Conservation (phyloP, 2,329 filamentous ascomycete genomes). For the Epichloe aotearoae region DNA sequence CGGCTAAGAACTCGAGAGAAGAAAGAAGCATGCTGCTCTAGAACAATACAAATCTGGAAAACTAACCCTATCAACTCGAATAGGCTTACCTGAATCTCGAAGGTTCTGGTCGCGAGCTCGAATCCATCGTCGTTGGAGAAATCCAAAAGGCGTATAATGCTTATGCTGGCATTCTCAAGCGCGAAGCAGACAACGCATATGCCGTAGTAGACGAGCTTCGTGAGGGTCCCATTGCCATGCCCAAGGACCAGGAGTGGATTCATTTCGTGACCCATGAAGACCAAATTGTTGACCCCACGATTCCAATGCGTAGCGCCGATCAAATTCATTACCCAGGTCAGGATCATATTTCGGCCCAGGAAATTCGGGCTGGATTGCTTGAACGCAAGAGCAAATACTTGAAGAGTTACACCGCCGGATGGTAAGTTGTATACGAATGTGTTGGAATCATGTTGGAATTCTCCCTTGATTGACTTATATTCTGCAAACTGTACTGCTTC, state of each 20-base stretch:
- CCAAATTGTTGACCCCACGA: slow-evolving; percentile 73
- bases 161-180: slow-evolving; percentile 79
- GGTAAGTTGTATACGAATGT: slow-evolving; percentile 40
- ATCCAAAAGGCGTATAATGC: slow-evolving; percentile 97
- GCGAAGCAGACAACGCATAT: slow-evolving; percentile 75
- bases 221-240: slow-evolving; percentile 77
- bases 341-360: slow-evolving; percentile 65
- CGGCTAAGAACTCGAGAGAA: no score
- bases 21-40: not conserved
- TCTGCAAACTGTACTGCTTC: not conserved
- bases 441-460: not conserved
- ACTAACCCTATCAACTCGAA: not conserved
- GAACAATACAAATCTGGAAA: not conserved
- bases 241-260: slow-evolving; percentile 86
- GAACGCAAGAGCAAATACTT: slow-evolving; percentile 98
- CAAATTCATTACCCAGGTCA: slow-evolving; percentile 87
- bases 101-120: slow-evolving; percentile 83
- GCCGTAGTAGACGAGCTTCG: slow-evolving; percentile 69
- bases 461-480: not conserved
- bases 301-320: slow-evolving; percentile 64
- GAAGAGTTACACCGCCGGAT: slow-evolving; percentile 92
- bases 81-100: slow-evolving; percentile 92
- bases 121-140: slow-evolving; percentile 92
- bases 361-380: slow-evolving; percentile 80
- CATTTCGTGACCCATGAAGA: slow-evolving; percentile 68